phyloP scores from a whole-genome alignment of 345 rosid species.

The Citrus mangshanensis region DNA sequence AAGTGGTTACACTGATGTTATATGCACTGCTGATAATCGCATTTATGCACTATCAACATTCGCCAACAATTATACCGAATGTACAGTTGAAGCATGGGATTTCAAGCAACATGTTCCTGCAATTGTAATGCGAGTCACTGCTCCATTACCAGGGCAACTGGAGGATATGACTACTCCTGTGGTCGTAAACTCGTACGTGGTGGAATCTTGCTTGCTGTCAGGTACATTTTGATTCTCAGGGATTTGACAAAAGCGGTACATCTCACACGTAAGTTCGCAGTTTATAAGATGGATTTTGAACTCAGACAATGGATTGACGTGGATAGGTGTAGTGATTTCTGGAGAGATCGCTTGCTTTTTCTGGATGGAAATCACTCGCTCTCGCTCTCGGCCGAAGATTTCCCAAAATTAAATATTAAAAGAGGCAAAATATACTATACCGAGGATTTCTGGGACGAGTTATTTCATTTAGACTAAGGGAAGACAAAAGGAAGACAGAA shows the following conservation, averaged over 20 bases:
- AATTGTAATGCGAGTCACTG: too few species aligned
- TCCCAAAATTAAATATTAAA: too few species aligned
- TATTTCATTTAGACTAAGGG: too few species aligned
- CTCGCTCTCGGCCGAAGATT: background rate
- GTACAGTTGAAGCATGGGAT: background rate
- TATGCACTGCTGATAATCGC: background rate
- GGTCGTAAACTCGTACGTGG: background rate
- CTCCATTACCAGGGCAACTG: background rate
- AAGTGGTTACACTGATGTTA: background rate
- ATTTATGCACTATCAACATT: background rate
- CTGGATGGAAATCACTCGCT: background rate
- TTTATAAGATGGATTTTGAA: background rate
- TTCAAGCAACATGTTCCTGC: background rate
- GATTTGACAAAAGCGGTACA: background rate
- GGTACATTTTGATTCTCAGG: background rate
- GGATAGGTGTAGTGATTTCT: too few species aligned
- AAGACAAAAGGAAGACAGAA: too few species aligned
- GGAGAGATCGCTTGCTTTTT: background rate
- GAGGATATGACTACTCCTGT: background rate
- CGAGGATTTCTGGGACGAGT: too few species aligned
- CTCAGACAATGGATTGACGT: background rate
- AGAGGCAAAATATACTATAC: too few species aligned
- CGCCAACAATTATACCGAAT: background rate
- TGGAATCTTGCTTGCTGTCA: background rate
- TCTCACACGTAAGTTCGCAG: background rate